phyloP scores from a whole-genome alignment of 2,329 filamentous ascomycete species.

The Ophiostoma novo-ulmi region DNA sequence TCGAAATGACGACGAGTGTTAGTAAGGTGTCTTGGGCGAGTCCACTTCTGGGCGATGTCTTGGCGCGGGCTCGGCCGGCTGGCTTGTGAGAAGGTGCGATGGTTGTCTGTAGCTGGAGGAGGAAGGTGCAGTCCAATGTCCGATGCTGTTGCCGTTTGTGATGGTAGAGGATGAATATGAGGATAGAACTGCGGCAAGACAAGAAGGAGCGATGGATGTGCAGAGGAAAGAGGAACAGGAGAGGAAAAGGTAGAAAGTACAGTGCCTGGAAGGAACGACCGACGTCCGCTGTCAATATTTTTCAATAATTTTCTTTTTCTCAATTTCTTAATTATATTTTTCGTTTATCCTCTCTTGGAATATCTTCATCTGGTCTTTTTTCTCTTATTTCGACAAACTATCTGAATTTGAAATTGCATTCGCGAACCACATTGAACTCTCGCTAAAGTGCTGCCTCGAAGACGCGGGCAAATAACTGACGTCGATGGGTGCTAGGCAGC shows the following conservation, averaged over 20 bases:
- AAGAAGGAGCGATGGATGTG: not conserved
- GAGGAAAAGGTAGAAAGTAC: not conserved
- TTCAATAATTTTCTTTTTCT: not conserved
- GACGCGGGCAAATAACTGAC: not conserved
- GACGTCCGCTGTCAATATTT: too few species aligned
- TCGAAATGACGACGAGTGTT: conserved; percentile 9
- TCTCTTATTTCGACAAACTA: too few species aligned
- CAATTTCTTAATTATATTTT: not conserved
- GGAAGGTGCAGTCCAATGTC: not conserved
- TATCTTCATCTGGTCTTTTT: not conserved
- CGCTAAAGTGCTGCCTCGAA: conserved; percentile 5
- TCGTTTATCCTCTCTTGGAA: not conserved
- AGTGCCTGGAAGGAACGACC: not conserved
- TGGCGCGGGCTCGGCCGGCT: not conserved
- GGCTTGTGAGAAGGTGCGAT: not conserved
- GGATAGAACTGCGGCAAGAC: too few species aligned
- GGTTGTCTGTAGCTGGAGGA: not conserved
- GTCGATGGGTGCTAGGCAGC: conserved; percentile 11
- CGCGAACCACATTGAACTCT: not conserved
- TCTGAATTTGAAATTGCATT: not conserved
- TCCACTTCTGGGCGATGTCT: not conserved
- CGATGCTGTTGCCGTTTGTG: conserved; percentile 9
- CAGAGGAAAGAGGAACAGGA: not conserved
- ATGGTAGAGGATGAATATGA: not conserved
- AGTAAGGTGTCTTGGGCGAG: conserved; percentile 5